Conservation (phyloP, 1,284 basidiomycete species). For the Neotropicomus parvogracilis region DNA sequence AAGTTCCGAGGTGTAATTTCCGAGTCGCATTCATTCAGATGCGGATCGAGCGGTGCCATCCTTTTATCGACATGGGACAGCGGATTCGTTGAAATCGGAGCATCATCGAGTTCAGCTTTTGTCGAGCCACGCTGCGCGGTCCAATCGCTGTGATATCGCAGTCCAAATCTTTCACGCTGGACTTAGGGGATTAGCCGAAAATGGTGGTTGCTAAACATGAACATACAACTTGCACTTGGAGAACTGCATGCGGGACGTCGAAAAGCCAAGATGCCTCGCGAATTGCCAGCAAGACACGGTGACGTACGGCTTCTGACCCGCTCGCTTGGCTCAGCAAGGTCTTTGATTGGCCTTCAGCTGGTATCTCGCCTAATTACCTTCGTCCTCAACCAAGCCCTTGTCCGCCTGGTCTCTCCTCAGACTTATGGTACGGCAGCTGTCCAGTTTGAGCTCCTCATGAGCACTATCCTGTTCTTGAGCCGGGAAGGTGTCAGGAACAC, state of each 20-base stretch:
- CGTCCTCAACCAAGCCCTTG: conserved; percentile 80
- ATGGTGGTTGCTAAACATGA: conserved; percentile 17
- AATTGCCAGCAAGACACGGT: conserved; percentile 1
- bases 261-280: conserved; percentile 15
- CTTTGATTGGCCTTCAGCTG: conserved; percentile 84
- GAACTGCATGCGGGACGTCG: conserved; percentile 4
- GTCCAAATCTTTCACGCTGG: too few relatives aligned
- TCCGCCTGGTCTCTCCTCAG: conserved; percentile 81
- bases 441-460: conserved; percentile 83
- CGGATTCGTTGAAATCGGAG: too few relatives aligned
- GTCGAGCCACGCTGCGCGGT: too few relatives aligned
- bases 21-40: neutral
- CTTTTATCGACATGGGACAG: neutral
- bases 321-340: conserved; percentile 66
- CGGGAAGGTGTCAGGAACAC: conserved; percentile 89
- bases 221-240: conserved; percentile 19
- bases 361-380: conserved; percentile 85
- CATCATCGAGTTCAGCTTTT: too few relatives aligned
- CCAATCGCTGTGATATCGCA: too few relatives aligned
- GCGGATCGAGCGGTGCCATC: neutral
- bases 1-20: conserved; percentile 4
- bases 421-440: conserved; percentile 86
- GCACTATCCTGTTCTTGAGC: conserved; percentile 88
- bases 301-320: conserved; percentile 33
- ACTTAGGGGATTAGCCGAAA: conserved; percentile 4